Conservation (phyloP, 352 stramenopile genomes). For the Pythium aristosporum region DNA sequence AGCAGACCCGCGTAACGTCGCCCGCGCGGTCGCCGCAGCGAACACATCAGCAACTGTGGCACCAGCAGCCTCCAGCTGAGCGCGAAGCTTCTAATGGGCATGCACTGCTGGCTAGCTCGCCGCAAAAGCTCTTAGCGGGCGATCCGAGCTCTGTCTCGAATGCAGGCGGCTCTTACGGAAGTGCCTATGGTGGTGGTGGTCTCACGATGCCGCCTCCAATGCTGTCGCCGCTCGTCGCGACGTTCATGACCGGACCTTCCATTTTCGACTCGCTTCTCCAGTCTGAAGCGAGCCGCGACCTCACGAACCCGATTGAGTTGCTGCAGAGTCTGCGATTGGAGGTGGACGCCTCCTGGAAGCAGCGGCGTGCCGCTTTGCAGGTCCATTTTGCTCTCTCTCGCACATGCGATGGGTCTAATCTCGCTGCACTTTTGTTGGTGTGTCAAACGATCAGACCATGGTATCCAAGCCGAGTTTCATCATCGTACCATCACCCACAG, state of each 20-base stretch:
- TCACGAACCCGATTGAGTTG: constrained; percentile 43
- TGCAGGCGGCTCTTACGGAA: neutral
- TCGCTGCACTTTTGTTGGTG: neutral
- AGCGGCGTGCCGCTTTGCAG: constrained; percentile 20
- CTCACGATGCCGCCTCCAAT: neutral
- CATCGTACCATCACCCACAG: constrained; percentile 2
- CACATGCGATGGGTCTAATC: neutral
- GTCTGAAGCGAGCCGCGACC: constrained; percentile 20
- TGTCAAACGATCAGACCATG: neutral
- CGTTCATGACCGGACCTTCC: constrained; percentile 38
- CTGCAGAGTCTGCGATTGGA: constrained; percentile 42
- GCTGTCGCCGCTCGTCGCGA: constrained; percentile 15
- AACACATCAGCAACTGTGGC: neutral
- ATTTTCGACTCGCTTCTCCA: constrained; percentile 58
- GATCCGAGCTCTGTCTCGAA: neutral
- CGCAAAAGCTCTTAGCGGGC: constrained; percentile 2
- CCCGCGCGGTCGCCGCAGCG: constrained; percentile 4
- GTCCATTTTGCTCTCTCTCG: constrained; percentile 2
- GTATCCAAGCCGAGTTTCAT: constrained; percentile 12
- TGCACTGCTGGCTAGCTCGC: constrained; percentile 6
- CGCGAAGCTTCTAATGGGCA: constrained; percentile 1
- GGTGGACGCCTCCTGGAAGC: constrained; percentile 31
- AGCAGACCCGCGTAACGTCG: neutral
- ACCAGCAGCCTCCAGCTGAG: neutral
- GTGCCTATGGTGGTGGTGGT: neutral